Evolutionary conservation across 2,329 filamentous ascomycete genomes (phyloP).

Genomic region (Huntiella moniliformis): DNA sequence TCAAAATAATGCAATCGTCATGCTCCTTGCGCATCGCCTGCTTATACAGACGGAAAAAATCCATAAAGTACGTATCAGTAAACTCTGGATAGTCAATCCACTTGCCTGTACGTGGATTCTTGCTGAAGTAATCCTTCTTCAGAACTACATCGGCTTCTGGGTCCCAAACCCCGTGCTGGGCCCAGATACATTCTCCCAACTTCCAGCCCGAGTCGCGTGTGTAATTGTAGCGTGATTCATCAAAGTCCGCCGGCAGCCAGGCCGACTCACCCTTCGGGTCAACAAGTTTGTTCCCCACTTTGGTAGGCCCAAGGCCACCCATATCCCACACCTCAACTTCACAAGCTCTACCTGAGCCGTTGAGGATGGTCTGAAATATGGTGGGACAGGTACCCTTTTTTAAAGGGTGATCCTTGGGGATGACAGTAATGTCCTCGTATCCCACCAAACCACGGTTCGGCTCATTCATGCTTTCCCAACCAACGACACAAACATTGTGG

Average conservation of each 20-base stretch:
- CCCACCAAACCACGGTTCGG: constrained; percentile 79
- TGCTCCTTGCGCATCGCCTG: constrained; percentile 59
- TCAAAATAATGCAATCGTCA: constrained; percentile 67
- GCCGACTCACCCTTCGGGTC: constrained; percentile 73
- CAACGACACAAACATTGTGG: constrained; percentile 71
- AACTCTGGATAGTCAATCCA: constrained; percentile 66
- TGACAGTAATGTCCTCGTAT: constrained; percentile 58
- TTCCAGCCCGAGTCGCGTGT: constrained; percentile 76
- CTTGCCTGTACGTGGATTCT: constrained; percentile 55
- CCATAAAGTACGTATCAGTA: constrained; percentile 81
- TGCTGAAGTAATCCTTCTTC: constrained; percentile 73
- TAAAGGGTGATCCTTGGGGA: constrained; percentile 73
- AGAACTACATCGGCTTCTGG: constrained; percentile 56
- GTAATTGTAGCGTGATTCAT: constrained; percentile 66
- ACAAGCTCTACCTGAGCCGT: constrained; percentile 74
- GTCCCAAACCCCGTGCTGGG: constrained; percentile 93
- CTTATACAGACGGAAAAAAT: constrained; percentile 60
- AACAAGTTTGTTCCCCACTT: constrained; percentile 63
- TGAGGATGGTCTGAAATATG: constrained; percentile 81
- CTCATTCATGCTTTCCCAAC: constrained; percentile 94
- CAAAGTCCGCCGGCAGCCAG: constrained; percentile 70
- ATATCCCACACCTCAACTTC: constrained; percentile 90
- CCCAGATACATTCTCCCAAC: constrained; percentile 89
- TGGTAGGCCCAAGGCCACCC: constrained; percentile 79
- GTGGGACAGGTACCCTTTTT: constrained; percentile 89